These are phyloP conservation scores for Aspergillus bombycis DNA, from an alignment of 2,329 filamentous ascomycete species.

Conservation along the genomic window DNA sequence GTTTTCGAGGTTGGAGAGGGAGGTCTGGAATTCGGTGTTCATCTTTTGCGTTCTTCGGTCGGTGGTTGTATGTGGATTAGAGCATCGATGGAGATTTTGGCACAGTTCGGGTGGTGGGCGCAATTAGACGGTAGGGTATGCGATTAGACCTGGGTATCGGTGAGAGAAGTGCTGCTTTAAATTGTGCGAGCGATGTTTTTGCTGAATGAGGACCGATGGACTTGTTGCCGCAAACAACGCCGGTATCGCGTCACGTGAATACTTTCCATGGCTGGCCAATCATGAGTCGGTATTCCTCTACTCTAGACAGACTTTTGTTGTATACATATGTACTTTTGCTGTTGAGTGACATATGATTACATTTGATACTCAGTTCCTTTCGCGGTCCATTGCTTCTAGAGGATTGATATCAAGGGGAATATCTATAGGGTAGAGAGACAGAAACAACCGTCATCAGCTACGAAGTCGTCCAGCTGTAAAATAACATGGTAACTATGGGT, in stretches of 20 bases:
- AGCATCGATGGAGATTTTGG: not conserved
- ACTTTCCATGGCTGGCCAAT: not conserved
- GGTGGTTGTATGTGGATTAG: not conserved
- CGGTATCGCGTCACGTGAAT: not conserved
- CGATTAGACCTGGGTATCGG: not conserved
- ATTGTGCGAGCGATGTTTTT: not conserved
- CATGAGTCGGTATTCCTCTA: not conserved
- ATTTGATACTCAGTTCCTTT: not conserved
- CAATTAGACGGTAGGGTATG: not conserved
- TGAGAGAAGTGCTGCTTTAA: not conserved
- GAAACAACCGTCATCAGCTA: not conserved
- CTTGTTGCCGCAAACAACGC: not conserved
- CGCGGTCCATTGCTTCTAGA: not conserved
- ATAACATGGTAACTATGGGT: not conserved
- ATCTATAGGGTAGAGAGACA: not conserved
- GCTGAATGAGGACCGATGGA: not conserved
- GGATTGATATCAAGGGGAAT: not conserved
- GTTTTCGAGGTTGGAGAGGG: constrained; percentile 46
- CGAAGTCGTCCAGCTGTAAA: not conserved
- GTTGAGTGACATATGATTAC: not conserved
- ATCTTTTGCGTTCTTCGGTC: constrained; percentile 29
- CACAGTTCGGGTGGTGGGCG: not conserved
- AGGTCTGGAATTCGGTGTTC: constrained; percentile 43
- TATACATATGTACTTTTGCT: no score
- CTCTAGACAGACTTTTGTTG: no score